phyloP scores from a whole-genome alignment of 495 filamentous ascomycete species.

The Penicillium bialowiezense region DNA sequence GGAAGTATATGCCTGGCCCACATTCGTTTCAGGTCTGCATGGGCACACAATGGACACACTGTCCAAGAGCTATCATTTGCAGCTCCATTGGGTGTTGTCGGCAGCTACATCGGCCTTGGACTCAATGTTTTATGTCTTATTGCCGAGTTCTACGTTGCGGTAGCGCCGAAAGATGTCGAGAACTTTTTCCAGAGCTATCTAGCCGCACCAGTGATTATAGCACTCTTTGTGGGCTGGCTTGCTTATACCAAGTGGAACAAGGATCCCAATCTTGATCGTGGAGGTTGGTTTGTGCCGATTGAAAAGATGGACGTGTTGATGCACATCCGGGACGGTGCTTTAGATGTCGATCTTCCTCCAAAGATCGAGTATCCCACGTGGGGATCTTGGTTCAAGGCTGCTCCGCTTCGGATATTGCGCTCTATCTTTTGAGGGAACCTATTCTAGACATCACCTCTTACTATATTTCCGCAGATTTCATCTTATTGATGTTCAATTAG shows the following conservation, averaged over 20 bases:
- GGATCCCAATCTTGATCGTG: conserved; percentile 24
- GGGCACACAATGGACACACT: conserved; percentile 52
- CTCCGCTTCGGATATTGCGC: conserved; percentile 23
- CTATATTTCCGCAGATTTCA: no score
- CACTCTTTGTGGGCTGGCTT: conserved; percentile 36
- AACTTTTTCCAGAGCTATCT: conserved; percentile 64
- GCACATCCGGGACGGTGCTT: conserved; percentile 19
- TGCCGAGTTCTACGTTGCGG: conserved; percentile 53
- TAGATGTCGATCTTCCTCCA: conserved; percentile 26
- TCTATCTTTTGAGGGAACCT: conserved; percentile 35
- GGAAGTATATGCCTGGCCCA: conserved; percentile 69
- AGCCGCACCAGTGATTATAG: conserved; percentile 54
- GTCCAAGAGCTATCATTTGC: conserved; percentile 70
- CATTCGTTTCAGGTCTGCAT: conserved; percentile 68
- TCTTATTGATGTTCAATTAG: no score
- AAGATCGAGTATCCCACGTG: conserved; percentile 26
- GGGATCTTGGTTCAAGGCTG: conserved; percentile 25
- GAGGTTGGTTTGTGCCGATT: conserved; percentile 18
- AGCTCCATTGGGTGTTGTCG: conserved; percentile 62
- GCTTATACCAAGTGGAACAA: conserved; percentile 22
- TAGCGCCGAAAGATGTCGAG: conserved; percentile 45
- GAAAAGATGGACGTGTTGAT: conserved; percentile 25
- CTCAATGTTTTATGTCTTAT: conserved; percentile 60
- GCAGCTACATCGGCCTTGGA: conserved; percentile 62
- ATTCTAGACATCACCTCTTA: no score